Evolutionary conservation across 441 rosid species (phyloP).

Genomic region (Adansonia grandidieri): DNA sequence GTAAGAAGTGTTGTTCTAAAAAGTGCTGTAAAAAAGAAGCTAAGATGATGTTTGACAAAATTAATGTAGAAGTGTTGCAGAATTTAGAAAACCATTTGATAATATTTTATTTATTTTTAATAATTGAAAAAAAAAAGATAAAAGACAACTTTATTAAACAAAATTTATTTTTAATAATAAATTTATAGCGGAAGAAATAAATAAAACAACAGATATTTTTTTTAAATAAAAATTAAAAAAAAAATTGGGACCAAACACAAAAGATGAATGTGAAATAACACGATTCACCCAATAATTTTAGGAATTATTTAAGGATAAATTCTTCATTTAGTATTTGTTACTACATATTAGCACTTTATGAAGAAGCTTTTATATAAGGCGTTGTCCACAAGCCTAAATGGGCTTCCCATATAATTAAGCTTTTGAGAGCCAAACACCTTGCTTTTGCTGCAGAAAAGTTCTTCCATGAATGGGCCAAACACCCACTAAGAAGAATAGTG

Average conservation of each 20-base stretch:
- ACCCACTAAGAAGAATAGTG: background rate
- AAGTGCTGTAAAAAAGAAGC: constrained; percentile 7
- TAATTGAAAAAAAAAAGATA: background rate
- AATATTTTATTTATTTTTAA: background rate
- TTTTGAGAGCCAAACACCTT: background rate
- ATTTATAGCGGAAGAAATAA: background rate
- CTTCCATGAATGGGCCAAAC: background rate
- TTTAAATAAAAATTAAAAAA: background rate
- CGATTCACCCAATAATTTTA: background rate
- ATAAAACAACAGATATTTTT: constrained; percentile 3
- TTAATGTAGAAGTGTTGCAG: background rate
- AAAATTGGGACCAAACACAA: background rate
- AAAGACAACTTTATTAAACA: background rate
- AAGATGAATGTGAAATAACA: background rate
- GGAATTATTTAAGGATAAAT: background rate
- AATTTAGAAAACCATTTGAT: background rate
- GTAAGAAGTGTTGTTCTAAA: constrained; percentile 7
- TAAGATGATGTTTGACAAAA: constrained; percentile 10
- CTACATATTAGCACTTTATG: constrained; percentile 1
- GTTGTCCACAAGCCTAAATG: background rate
- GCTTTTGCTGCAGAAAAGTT: constrained; percentile 2
- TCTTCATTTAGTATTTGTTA: background rate
- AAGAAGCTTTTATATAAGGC: background rate
- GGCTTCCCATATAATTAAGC: constrained; percentile 4
- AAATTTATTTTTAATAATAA: background rate